Percentiles rank a stretch among this genome's conserved stretches.
phyloP scores from a whole-genome alignment of 2,329 filamentous ascomycete species.

The Leptodontidium sp. region DNA sequence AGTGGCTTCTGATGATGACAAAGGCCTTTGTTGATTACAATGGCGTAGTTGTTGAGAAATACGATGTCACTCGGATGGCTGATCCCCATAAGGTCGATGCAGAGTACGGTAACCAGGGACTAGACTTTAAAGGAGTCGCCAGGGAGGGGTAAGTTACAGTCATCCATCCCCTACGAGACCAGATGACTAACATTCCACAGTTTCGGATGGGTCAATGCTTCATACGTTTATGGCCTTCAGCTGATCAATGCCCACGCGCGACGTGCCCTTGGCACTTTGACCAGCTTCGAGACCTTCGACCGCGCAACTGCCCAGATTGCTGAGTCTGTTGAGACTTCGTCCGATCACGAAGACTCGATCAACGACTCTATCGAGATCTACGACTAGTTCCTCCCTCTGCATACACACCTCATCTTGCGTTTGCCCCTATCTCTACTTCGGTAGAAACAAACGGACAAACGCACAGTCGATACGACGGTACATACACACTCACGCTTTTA shows the following conservation, averaged over 20 bases:
- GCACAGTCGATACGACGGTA: neutral
- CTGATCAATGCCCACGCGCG: conserved; percentile 90
- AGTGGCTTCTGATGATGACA: conserved; percentile 98
- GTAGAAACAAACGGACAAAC: neutral
- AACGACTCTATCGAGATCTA: neutral
- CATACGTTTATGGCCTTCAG: conserved; percentile 91
- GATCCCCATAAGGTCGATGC: conserved; percentile 95
- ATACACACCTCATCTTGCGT: neutral
- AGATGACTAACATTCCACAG: conserved; percentile 56
- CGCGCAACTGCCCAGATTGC: conserved; percentile 8
- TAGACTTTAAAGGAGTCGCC: conserved; percentile 94
- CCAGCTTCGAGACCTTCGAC: conserved; percentile 61
- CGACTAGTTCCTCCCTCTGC: neutral
- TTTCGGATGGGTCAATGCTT: conserved; percentile 99
- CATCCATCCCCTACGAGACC: neutral
- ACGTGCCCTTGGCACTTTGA: conserved; percentile 86
- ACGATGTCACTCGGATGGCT: conserved; percentile 89
- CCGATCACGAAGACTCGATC: conserved; percentile 5
- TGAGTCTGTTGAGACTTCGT: conserved; percentile 1
- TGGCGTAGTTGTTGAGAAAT: conserved; percentile 97
- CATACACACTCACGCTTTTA: conserved; percentile 14
- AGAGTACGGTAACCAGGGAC: conserved; percentile 96
- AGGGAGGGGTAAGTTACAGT: conserved; percentile 83
- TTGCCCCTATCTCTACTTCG: neutral
- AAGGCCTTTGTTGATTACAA: conserved; percentile 99